A percentile compares a stretch with the other conserved stretches of the same genome.
Evolutionary conservation across 2,329 filamentous ascomycete species (phyloP).

Genomic region (Nigrospora oryzae): DNA sequence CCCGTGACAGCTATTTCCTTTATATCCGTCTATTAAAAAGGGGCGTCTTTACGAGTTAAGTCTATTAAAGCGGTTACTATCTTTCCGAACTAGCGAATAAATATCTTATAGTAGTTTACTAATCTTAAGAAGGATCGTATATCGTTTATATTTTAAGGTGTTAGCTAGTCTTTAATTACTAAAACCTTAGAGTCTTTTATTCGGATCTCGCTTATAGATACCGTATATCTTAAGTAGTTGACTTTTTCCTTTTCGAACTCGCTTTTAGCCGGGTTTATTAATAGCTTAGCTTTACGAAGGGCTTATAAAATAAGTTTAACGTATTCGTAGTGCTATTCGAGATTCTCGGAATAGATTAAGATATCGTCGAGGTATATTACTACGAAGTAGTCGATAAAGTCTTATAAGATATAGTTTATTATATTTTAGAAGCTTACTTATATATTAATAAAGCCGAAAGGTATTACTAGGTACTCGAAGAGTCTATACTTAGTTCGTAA

Average conservation of each 20-base stretch:
- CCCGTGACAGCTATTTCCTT: no score
- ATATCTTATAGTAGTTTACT: conserved; percentile 21
- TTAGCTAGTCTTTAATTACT: conserved; percentile 14
- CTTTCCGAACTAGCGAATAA: no score
- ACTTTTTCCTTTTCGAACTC: conserved; percentile 17
- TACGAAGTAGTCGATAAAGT: background rate
- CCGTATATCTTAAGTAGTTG: conserved; percentile 20
- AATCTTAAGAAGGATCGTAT: conserved; percentile 21
- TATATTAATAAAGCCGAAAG: conserved; percentile 13
- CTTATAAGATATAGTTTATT: conserved; percentile 6
- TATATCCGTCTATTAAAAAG: background rate
- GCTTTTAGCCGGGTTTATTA: conserved; percentile 18
- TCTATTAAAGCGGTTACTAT: background rate
- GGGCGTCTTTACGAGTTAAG: background rate
- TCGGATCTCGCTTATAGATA: conserved; percentile 12
- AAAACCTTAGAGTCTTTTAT: conserved; percentile 16
- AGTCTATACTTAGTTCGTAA: conserved; percentile 14
- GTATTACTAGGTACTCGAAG: conserved; percentile 19
- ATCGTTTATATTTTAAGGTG: conserved; percentile 9
- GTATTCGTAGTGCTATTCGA: conserved; percentile 14
- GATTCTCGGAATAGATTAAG: conserved; percentile 15
- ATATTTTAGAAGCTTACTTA: conserved; percentile 6
- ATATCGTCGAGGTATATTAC: conserved; percentile 12
- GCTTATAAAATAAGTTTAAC: conserved; percentile 10
- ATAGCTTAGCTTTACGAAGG: background rate